These are phyloP conservation scores for Fusarium tuaranense DNA, from an alignment of 2,329 filamentous ascomycete genomes.

Conservation along the genomic window DNA sequence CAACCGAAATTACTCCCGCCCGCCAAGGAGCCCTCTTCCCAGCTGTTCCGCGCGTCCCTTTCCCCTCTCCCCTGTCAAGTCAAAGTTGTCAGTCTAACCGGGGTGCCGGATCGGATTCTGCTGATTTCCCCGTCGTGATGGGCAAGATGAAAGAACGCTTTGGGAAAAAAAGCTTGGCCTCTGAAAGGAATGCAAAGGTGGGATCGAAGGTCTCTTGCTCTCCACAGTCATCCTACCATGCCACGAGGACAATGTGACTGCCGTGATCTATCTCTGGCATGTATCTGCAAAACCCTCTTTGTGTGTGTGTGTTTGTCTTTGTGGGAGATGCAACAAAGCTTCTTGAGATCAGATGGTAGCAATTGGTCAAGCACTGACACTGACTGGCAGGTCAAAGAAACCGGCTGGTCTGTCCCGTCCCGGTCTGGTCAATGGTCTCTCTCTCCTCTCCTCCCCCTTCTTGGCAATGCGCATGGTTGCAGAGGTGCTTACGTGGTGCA, in stretches of 20 bases:
- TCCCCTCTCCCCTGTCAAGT: slow-evolving; percentile 5
- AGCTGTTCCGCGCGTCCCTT: slow-evolving; percentile 33
- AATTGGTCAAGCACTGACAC: slow-evolving; percentile 7
- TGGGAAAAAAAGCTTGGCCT: slow-evolving; percentile 32
- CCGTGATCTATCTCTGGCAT: slow-evolving; percentile 7
- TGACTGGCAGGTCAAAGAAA: not conserved
- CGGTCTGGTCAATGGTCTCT: slow-evolving; percentile 1
- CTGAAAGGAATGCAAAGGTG: slow-evolving; percentile 16
- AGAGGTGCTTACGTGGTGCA: slow-evolving; percentile 30
- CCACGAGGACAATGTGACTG: slow-evolving; percentile 11
- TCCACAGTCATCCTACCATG: slow-evolving; percentile 7
- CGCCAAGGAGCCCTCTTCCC: slow-evolving; percentile 36
- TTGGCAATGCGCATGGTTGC: slow-evolving; percentile 28
- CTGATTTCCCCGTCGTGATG: slow-evolving; percentile 19
- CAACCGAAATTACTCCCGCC: slow-evolving; percentile 52
- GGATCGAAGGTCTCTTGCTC: slow-evolving; percentile 16
- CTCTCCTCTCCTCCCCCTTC: not conserved
- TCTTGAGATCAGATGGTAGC: slow-evolving; percentile 14
- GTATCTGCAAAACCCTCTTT: slow-evolving; percentile 7
- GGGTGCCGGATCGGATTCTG: slow-evolving; percentile 27
- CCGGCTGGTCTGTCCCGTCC: not conserved
- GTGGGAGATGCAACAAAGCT: slow-evolving; percentile 7
- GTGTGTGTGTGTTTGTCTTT: slow-evolving; percentile 4
- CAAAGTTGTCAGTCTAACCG: slow-evolving; percentile 7
- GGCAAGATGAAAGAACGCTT: slow-evolving; percentile 27